Base-by-base conservation (phyloP, 176 grass and related monocot species). In the Ananas comosus region DNA sequence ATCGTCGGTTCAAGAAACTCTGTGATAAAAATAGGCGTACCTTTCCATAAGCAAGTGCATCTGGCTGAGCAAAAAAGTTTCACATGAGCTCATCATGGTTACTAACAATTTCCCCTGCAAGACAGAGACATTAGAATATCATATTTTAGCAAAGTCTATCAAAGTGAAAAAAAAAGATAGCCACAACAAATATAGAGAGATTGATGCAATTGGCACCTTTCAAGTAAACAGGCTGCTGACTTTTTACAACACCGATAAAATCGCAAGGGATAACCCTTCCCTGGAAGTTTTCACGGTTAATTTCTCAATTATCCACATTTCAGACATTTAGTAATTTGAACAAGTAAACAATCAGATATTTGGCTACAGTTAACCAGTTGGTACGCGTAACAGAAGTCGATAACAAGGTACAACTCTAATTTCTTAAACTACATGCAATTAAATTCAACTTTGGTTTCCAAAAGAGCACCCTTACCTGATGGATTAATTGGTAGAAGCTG, bases 11-110 rank as follows among this genome's bases (percentile, higher is more conserved):
- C 5, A 42, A 57, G 33, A 79, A 81, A 73, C 10, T 61, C 56
- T 10, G 58, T 11, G 2, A 69, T 23, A 3, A 14, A 13, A 74
- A 75, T 65, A 51, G 50, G 56, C 63, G 65, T 64, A 99, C 94
- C 87, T 99, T 99, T 75, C 94, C 87, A 76, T 99, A 99, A 68
- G 94, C 89, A 93, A 93, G 94, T 29, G 94, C 94, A 84, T 99
- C 94, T 83, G 94, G 87, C 71, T 99, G 89, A 72, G 87, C 94
- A 73, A 99, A 93, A 85, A 99, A 99, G 79, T 99, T 93, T 51
- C 89, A 99, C 94, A 93, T 99, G 49, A 99, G 70, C 51, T 99
- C 89, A 65, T 99, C 87, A 88, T 99, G 89, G 77, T 99, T 99
- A 64, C 84, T 99, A 19, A 99, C 94, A 80, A 82, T 78, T 79